These are phyloP conservation scores for Talaromyces liani DNA, from an alignment of 495 filamentous ascomycete species.

Conservation along the genomic window DNA sequence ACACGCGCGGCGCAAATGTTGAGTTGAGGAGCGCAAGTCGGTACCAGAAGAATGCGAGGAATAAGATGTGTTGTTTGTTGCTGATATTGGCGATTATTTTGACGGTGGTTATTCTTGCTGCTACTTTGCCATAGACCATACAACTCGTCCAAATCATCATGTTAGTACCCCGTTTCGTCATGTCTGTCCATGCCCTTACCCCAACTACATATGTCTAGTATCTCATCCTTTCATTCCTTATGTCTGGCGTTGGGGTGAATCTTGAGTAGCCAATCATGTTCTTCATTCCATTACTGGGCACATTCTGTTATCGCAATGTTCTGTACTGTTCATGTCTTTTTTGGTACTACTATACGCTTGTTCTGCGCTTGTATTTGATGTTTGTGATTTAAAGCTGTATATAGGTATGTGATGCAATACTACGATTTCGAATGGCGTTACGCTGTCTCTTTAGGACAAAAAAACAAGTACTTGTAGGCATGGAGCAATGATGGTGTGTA, in stretches of 20 bases:
- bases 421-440: background rate
- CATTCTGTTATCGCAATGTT: background rate
- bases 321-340: background rate
- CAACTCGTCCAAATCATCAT: background rate
- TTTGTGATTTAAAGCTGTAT: background rate
- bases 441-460: too few relatives aligned
- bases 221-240: background rate
- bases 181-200: background rate
- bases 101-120: constrained; percentile 80
- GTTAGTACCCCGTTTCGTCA: background rate
- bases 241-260: background rate
- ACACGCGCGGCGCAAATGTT: constrained; percentile 75
- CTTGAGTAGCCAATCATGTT: background rate
- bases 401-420: background rate
- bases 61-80: constrained; percentile 86
- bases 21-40: constrained; percentile 76
- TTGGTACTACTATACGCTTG: background rate
- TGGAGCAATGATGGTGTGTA: background rate
- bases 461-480: too few relatives aligned
- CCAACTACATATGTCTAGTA: background rate
- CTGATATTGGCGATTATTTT: constrained; percentile 86
- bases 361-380: background rate
- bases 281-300: background rate
- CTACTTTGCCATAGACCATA: constrained; percentile 50
- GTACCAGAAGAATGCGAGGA: constrained; percentile 89